Percentiles rank a stretch among this genome's conserved stretches.
phyloP scores from a whole-genome alignment of 495 filamentous ascomycete genomes.

The Evernia prunastri region DNA sequence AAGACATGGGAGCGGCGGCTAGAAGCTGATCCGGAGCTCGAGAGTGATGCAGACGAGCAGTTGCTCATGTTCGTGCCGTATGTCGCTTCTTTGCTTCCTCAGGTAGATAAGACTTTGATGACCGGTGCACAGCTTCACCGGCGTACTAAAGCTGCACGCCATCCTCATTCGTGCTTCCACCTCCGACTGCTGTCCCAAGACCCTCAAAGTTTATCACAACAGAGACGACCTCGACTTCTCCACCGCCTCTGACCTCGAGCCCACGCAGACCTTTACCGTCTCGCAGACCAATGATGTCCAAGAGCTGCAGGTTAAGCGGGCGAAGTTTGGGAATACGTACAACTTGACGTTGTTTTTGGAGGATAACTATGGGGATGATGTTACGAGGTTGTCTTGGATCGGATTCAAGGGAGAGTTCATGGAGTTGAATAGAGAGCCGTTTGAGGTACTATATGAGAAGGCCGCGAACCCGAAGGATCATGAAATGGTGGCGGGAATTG shows the following conservation, averaged over 20 bases:
- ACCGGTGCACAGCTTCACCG: conserved; percentile 64
- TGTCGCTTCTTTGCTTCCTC: conserved; percentile 31
- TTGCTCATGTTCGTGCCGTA: conserved; percentile 89
- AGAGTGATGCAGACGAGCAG: conserved; percentile 87
- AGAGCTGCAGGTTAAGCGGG: conserved; percentile 78
- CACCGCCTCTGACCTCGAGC: conserved; percentile 56
- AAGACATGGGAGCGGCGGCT: conserved; percentile 87
- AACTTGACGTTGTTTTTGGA: conserved; percentile 77
- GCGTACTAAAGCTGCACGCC: conserved; percentile 84
- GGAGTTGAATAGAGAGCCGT: conserved; percentile 72
- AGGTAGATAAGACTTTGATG: background rate
- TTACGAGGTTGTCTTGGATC: conserved; percentile 72
- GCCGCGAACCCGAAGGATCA: conserved; percentile 90
- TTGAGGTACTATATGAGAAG: conserved; percentile 84
- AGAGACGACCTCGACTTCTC: conserved; percentile 78
- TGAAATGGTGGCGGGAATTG: conserved; percentile 45
- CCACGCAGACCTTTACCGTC: conserved; percentile 74
- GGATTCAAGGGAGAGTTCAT: conserved; percentile 93
- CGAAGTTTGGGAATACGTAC: conserved; percentile 75
- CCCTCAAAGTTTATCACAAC: conserved; percentile 79
- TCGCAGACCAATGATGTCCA: conserved; percentile 74
- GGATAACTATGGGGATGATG: conserved; percentile 57
- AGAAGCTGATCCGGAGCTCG: conserved; percentile 61
- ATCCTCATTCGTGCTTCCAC: conserved; percentile 74
- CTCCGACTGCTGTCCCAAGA: conserved; percentile 65